Evolutionary conservation across 1,284 basidiomycete genomes (phyloP), one percentile per base, ranked within the genome.

Genomic region (Cerrena zonata): DNA sequence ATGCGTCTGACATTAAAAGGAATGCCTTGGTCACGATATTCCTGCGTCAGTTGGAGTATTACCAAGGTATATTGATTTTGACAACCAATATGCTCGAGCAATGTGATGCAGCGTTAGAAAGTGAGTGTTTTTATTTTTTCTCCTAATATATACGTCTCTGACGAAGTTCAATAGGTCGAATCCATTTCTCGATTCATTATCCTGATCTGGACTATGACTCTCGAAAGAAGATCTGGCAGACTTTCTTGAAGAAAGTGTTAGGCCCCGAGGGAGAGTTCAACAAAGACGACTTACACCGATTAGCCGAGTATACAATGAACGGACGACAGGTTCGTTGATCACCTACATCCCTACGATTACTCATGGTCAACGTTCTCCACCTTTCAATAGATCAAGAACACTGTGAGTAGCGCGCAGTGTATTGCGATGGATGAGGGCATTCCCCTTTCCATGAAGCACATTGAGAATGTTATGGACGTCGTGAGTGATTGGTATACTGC

Each of bases 351-450:
- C n/a, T n/a, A n/a, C n/a, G n/a, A n/a, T n/a, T n/a, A n/a, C n/a
- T n/a, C n/a, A n/a, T n/a, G n/a, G n/a, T n/a, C n/a, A n/a, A n/a
- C n/a, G n/a, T n/a, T n/a, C n/a, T n/a, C n/a, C n/a, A n/a, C n/a
- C n/a, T n/a, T n/a, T n/a, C n/a, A n/a, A n/a, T n/a, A 82, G 64
- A 83, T 84, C 58, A 84, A 82, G 72, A 84, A 84, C 55, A 77
- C 77, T 1, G 76, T 75, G 18, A 68, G 78, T 50, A 84, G 80
- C 1, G 82, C 81, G 30, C 73, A 77, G 50, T 79, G 77, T 27
- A 66, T 84, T 27, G 80, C 81, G 15, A 51, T 71, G 18, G 76
- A 73, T 4, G 63, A 75, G 21, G 68, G 69, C 5, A 71, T 79
- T 62, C 61, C 59, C 39, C 64, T 83, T 2, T 58, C 56, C 5